phyloP scores from a whole-genome alignment of 2,329 filamentous ascomycete species.

The Aspergillus novoparasiticus region DNA sequence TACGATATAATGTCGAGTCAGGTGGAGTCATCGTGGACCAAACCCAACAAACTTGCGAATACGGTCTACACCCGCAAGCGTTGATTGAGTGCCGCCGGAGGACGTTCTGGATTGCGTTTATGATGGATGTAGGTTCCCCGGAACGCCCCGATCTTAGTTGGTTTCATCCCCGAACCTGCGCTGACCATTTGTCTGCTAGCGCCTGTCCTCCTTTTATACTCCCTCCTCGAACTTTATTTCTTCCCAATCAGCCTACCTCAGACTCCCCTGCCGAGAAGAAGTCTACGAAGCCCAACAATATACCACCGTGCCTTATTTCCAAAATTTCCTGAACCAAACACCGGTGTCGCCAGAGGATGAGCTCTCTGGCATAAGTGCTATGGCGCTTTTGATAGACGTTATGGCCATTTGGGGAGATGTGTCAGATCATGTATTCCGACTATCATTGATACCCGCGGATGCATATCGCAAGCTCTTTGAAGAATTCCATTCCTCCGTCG shows the following conservation, averaged over 20 bases:
- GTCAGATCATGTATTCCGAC: slow-evolving; percentile 60
- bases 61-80: slow-evolving; percentile 59
- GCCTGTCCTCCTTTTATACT: slow-evolving; percentile 63
- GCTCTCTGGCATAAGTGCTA: slow-evolving; percentile 49
- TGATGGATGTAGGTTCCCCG: slow-evolving; percentile 61
- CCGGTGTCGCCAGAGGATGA: slow-evolving; percentile 39
- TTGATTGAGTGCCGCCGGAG: slow-evolving; percentile 69
- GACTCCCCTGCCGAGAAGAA: slow-evolving; percentile 63
- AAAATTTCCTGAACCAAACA: slow-evolving; percentile 52
- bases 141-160: slow-evolving; percentile 10
- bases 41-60: slow-evolving; percentile 52
- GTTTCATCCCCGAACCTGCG: slow-evolving; percentile 10
- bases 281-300: slow-evolving; percentile 64
- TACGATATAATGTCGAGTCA: slow-evolving; percentile 67
- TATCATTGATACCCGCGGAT: slow-evolving; percentile 47
- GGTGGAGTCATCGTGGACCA: slow-evolving; percentile 52
- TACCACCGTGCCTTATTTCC: slow-evolving; percentile 62
- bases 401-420: slow-evolving; percentile 68
- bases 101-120: slow-evolving; percentile 72
- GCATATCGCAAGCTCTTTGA: slow-evolving; percentile 52
- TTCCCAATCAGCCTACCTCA: slow-evolving; percentile 66
- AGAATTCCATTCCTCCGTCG: slow-evolving; percentile 55
- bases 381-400: slow-evolving; percentile 65
- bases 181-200: slow-evolving; percentile 38
- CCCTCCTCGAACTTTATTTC: slow-evolving; percentile 59